A percentile compares a stretch with the other conserved stretches of the same genome.
phyloP scores from a whole-genome alignment of 169 alveolate genomes.

The Toxoplasma gondii region DNA sequence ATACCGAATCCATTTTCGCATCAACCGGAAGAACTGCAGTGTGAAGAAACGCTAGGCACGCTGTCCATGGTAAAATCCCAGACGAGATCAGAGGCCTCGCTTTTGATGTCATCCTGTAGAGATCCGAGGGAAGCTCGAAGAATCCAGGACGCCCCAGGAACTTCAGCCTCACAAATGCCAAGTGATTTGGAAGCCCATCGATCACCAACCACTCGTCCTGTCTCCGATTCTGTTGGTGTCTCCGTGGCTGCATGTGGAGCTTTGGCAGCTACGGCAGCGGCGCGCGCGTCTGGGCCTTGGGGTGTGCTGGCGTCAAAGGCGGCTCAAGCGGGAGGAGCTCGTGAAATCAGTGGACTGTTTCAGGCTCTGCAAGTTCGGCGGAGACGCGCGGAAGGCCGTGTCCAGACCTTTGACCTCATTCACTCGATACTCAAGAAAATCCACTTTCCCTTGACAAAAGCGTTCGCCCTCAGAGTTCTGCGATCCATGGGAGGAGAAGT shows the following conservation, averaged over 20 bases:
- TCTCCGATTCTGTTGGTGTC: not conserved
- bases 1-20: no score
- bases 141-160: no score
- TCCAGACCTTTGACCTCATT: slow-evolving; percentile 57
- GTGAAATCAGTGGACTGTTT: slow-evolving; percentile 44
- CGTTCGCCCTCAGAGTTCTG: slow-evolving; percentile 50
- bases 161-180: no score
- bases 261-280: slow-evolving; percentile 32
- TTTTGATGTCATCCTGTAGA: no score
- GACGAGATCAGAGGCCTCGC: no score
- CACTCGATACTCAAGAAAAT: slow-evolving; percentile 41
- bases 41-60: no score
- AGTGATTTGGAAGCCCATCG: no score
- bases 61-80: no score
- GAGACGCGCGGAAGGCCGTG: slow-evolving; percentile 46
- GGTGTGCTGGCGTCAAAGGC: not conserved
- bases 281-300: not conserved
- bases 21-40: no score
- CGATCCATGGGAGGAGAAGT: slow-evolving; percentile 62
- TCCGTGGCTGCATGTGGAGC: slow-evolving; percentile 49
- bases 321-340: slow-evolving; percentile 23
- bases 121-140: no score
- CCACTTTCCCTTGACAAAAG: slow-evolving; percentile 38
- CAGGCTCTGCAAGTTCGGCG: slow-evolving; percentile 45
- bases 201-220: no score